Base-by-base conservation (phyloP, 2,329 filamentous ascomycete species). In the Alternaria infectoria region DNA sequence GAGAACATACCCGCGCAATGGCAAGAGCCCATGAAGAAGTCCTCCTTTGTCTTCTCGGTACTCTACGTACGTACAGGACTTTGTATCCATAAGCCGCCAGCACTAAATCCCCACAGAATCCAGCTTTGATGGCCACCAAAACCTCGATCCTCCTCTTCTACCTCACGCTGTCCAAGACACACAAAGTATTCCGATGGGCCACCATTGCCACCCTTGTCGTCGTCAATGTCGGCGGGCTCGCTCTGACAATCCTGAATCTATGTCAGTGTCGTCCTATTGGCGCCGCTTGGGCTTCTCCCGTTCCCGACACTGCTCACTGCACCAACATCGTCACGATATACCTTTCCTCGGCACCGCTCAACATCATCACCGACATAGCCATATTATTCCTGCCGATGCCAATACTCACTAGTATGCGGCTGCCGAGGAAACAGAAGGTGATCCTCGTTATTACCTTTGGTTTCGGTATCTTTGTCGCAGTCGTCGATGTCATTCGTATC, bases 91-190 rank as follows among this genome's bases (percentile, higher is more conserved):
- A 52, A 15, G 54, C 44, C 54, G 49, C 13, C 56, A 36, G 11
- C 52, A 54, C 64, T 78, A 57, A 76, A 47, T 67, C 61, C 56
- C 54, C 36, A n/a, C 72, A 94, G 89, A 96, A 97, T 75, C 93
- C 93, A 12, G 91, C 92, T 4, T 84, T 97, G 59, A 96, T 97
- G 92, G 89, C 91, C 3, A 93, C 93, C 54, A 97, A 97, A 81
- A 93, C 92, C 0, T 96, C 93, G n/a, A 92, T 97, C 71, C 85
- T 97, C 61, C 86, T 96, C 57, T 97, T 97, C 80, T 97, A 96
- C 81, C 85, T 97, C 54, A 90, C 91, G 44, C 85, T 97, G 51
- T 92, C 93, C 25, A 91, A 90, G 72, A 91, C 93, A 62, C 89
- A 96, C 69, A 88, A 88, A 66, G 84, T 94, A 54, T 90, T 97